phyloP scores from a whole-genome alignment of 257 asterid genomes.

The Ajuga chamaepitys region DNA sequence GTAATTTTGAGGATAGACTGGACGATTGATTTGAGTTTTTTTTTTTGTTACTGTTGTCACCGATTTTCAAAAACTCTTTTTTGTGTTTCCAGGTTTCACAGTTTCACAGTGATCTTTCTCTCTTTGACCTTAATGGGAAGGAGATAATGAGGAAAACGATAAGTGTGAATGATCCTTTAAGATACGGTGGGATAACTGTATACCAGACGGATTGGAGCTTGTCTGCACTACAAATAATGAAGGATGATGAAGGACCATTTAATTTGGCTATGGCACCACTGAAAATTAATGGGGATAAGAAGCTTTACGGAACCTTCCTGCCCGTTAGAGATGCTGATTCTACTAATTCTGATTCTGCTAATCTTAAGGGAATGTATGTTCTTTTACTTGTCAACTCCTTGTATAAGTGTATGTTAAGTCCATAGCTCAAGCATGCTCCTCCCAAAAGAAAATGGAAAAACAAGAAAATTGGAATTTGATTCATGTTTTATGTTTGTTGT shows the following conservation, averaged over 20 bases:
- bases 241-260: constrained; percentile 81
- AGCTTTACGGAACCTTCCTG: constrained; percentile 75
- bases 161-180: constrained; percentile 82
- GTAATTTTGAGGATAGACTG: not conserved
- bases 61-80: not conserved
- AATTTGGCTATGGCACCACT: constrained; percentile 95
- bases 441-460: too few species aligned
- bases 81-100: constrained; percentile 63
- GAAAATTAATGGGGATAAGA: constrained; percentile 75
- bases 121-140: constrained; percentile 68
- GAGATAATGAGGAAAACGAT: constrained; percentile 83
- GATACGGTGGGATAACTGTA: constrained; percentile 75
- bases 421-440: too few species aligned
- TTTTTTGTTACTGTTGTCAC: not conserved
- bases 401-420: not conserved
- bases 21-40: not conserved
- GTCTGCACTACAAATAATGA: constrained; percentile 67
- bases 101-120: constrained; percentile 80
- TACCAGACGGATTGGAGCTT: constrained; percentile 66
- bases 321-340: constrained; percentile 61
- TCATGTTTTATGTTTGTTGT: too few species aligned
- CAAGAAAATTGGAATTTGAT: too few species aligned
- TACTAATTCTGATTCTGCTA: constrained; percentile 38
- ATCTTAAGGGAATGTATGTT: constrained; percentile 71
- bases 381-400: constrained; percentile 1